Conservation (phyloP, 108 stramenopile species). For the Aureococcus anophagefferens region DNA sequence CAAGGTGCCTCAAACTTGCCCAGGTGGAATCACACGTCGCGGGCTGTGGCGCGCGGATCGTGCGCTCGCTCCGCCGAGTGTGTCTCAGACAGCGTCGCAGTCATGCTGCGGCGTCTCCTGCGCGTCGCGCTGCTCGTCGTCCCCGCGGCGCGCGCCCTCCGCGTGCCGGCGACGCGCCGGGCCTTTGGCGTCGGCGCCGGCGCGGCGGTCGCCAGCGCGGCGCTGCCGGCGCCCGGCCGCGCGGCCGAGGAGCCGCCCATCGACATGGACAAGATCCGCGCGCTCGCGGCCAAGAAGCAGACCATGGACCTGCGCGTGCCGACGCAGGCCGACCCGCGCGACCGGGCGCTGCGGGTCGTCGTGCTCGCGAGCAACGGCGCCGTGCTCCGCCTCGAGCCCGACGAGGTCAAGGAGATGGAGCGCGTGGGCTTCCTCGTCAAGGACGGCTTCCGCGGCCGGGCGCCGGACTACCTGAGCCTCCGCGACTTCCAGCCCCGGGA, state of each 20-base stretch:
- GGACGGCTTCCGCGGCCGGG: neutral
- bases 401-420: neutral
- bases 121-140: too few species aligned
- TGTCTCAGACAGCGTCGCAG: too few species aligned
- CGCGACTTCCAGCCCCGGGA: neutral
- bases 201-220: too few species aligned
- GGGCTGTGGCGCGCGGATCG: too few species aligned
- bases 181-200: too few species aligned
- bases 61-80: too few species aligned
- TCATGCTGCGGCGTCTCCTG: too few species aligned
- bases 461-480: neutral
- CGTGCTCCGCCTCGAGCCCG: neutral
- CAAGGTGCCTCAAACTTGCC: too few species aligned
- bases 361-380: neutral
- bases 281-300: neutral
- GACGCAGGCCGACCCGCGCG: neutral
- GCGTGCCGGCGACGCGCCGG: too few species aligned
- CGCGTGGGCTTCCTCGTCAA: neutral
- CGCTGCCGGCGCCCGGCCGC: too few species aligned
- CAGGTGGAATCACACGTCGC: too few species aligned
- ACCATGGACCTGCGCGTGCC: neutral
- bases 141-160: too few species aligned
- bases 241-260: neutral
- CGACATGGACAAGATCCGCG: slow-evolving; percentile 1
- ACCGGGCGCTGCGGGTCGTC: neutral